Conservation (phyloP, 148 eudicot genomes). For the Rhododendron griersonianum region DNA sequence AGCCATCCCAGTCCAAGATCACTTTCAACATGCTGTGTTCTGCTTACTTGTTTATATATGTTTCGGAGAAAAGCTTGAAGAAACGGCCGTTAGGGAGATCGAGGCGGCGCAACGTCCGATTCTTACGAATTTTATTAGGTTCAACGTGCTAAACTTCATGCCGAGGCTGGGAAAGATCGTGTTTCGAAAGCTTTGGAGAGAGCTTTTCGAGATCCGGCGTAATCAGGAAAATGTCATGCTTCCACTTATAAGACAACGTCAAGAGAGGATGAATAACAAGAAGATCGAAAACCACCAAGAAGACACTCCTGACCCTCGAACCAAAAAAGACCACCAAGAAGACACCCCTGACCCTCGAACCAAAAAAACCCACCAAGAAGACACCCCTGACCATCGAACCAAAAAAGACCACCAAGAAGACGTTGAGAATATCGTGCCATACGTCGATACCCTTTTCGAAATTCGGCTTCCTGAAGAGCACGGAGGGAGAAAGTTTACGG, state of each 20-base stretch:
- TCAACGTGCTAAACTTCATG: conserved; percentile 23
- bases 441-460: conserved; percentile 17
- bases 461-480: conserved; percentile 2
- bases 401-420: neutral
- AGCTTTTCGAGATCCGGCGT: conserved; percentile 11
- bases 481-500: neutral
- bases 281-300: neutral
- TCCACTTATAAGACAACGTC: conserved; percentile 21
- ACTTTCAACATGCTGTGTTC: conserved; percentile 24
- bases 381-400: too few species aligned
- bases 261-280: neutral
- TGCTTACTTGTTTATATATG: conserved; percentile 27
- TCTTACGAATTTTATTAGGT: conserved; percentile 7
- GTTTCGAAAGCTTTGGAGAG: conserved; percentile 23
- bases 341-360: neutral
- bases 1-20: conserved; percentile 11
- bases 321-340: neutral
- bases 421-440: neutral
- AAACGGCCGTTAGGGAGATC: conserved; percentile 12
- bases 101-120: conserved; percentile 21
- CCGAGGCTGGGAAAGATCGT: conserved; percentile 24
- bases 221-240: conserved; percentile 17
- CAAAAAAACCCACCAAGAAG: neutral
- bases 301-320: too few species aligned
- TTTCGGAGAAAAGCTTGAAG: conserved; percentile 24